Evolutionary conservation across 2,329 filamentous ascomycete species (phyloP).

Genomic region (Talaromyces atroroseus): DNA sequence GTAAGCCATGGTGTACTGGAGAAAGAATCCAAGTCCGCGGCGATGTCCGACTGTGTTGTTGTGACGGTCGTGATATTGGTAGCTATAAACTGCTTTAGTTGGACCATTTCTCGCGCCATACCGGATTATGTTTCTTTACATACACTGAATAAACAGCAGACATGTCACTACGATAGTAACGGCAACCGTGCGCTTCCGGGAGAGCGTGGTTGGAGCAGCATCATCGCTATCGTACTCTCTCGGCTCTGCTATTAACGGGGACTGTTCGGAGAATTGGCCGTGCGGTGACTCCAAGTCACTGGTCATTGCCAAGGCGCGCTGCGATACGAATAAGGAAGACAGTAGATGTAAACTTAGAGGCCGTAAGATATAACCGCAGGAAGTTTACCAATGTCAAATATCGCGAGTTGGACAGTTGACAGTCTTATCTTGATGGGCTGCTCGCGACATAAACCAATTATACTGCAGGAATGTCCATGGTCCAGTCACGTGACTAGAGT

Average conservation of each 20-base stretch:
- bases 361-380: too few relatives aligned
- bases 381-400: too few relatives aligned
- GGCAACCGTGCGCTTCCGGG: slow-evolving; percentile 14
- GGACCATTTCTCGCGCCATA: not conserved
- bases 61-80: slow-evolving; percentile 76
- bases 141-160: slow-evolving; percentile 24
- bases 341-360: too few relatives aligned
- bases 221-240: slow-evolving; percentile 1
- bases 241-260: slow-evolving; percentile 6
- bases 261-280: not conserved
- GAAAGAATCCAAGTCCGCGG: slow-evolving; percentile 68
- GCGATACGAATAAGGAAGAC: not conserved
- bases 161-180: slow-evolving; percentile 21
- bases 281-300: slow-evolving; percentile 1
- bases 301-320: not conserved
- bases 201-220: not conserved
- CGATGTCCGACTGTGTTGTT: slow-evolving; percentile 72
- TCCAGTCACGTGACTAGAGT: too few relatives aligned
- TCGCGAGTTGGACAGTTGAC: too few relatives aligned
- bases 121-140: not conserved
- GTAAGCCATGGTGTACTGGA: slow-evolving; percentile 74
- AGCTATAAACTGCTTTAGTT: slow-evolving; percentile 28
- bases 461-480: too few relatives aligned
- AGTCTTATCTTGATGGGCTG: too few relatives aligned
- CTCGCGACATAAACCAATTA: too few relatives aligned